phyloP scores from a whole-genome alignment of 2,329 filamentous ascomycete genomes.

The Pestalotiopsis sp. region DNA sequence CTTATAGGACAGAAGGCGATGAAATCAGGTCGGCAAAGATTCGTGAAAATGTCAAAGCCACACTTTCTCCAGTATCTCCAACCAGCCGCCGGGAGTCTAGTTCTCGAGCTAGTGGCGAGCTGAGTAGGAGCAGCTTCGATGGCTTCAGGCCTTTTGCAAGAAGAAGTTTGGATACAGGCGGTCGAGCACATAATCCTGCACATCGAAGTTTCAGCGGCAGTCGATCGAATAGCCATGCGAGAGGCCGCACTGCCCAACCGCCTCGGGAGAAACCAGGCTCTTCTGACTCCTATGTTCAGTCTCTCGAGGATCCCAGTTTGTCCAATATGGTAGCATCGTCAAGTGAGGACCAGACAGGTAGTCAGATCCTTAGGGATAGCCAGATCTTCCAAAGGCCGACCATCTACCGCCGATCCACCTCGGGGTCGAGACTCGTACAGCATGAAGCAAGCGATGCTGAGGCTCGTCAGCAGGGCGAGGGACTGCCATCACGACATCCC shows the following conservation, averaged over 20 bases:
- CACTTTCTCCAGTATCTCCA: conserved; percentile 55
- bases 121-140: conserved; percentile 56
- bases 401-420: conserved; percentile 52
- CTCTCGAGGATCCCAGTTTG: conserved; percentile 71
- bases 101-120: conserved; percentile 57
- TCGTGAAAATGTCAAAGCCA: conserved; percentile 62
- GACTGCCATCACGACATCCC: conserved; percentile 17
- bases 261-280: conserved; percentile 61
- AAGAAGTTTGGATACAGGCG: conserved; percentile 56
- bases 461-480: conserved; percentile 8
- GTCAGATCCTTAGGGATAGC: conserved; percentile 84
- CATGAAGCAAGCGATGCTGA: conserved; percentile 13
- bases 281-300: conserved; percentile 76
- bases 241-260: conserved; percentile 43
- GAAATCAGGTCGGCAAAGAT: conserved; percentile 42
- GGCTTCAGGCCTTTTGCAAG: conserved; percentile 46
- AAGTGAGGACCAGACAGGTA: conserved; percentile 80
- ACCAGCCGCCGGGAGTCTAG: conserved; percentile 44
- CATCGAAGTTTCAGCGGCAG: conserved; percentile 66
- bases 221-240: conserved; percentile 52
- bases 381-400: conserved; percentile 86
- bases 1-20: conserved; percentile 3
- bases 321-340: conserved; percentile 71
- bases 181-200: conserved; percentile 42
- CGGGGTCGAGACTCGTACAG: conserved; percentile 31